Evolutionary conservation across 176 grass and related monocot species (phyloP), one percentile per base, ranked within the genome.

Genomic region (Carex myosuroides): DNA sequence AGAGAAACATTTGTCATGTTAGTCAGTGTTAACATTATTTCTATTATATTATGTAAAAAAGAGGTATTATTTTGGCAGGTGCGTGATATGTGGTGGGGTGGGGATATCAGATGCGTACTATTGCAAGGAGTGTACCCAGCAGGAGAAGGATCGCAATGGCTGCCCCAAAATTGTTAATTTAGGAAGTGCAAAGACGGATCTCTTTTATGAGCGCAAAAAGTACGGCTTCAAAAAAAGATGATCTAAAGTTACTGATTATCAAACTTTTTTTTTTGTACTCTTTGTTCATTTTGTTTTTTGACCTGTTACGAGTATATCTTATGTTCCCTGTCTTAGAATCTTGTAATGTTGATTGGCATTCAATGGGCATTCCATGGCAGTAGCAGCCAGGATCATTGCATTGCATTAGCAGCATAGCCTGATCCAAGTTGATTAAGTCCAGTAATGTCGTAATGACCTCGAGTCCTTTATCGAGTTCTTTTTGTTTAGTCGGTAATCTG

Each of bases 101-200:
- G 93, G 93, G 73, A 95, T 95, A 70, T 95, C 93, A 16, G 93
- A 95, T 42, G 91, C 93, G 9, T 95, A 95, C 74, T 95, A 92
- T 56, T 95, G 93, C 85, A 92, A 92, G 85, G 93, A 95, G 74
- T 95, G 93, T 64, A 95, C 93, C 0, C 93, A 95, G 85, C 90
- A 92, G 67, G 93, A 92, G 80, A 95, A 95, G 63, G 93, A 95
- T 65, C 86, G 89, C 0, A 91, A 95, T 26, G 91, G 89, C 8
- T 95, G 93, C 14, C 93, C 93, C 29, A 95, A 95, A 84, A 95
- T 95, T 72, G 93, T 95, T 4, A 95, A 95, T 17, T 83, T 95
- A 44, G 93, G 93, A 14, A 95, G 93, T 10, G 93, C 93, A 42
- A 95, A 95, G 85, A 95, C 93, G 0, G 93, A 95, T 55, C 88